Percentiles rank a stretch among this genome's conserved stretches.
These are phyloP conservation scores for Pichia sp. DNA, from an alignment of 1,139 yeast species.

Conservation along the genomic window DNA sequence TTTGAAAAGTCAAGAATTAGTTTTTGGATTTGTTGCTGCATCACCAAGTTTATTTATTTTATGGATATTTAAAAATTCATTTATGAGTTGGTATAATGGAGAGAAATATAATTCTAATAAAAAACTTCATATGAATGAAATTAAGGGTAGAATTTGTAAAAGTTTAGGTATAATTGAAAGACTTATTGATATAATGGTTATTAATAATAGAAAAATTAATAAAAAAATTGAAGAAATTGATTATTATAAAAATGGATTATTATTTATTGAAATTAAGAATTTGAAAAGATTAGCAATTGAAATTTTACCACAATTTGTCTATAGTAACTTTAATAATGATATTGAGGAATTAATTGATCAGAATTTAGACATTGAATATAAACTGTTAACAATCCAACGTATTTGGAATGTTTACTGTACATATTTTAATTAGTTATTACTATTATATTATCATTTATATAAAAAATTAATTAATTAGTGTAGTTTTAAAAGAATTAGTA, in stretches of 20 bases:
- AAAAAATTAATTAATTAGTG: neutral
- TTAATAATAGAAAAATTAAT: neutral
- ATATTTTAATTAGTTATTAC: conserved; percentile 19
- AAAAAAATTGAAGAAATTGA: conserved; percentile 2
- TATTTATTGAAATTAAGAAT: conserved; percentile 52
- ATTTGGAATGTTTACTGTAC: conserved; percentile 50
- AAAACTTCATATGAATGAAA: conserved; percentile 1
- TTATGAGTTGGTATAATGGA: conserved; percentile 13
- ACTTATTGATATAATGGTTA: conserved; percentile 29
- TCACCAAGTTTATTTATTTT: conserved; percentile 69
- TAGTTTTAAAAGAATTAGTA: neutral
- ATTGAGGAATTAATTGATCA: conserved; percentile 44
- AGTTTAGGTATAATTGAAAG: conserved; percentile 56
- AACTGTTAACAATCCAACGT: conserved; percentile 42
- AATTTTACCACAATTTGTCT: conserved; percentile 42
- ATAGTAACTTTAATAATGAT: conserved; percentile 49
- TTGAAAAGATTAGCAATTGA: conserved; percentile 43
- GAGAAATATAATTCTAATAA: neutral
- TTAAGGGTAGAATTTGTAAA: conserved; percentile 34
- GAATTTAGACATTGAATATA: conserved; percentile 30
- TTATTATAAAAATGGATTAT: conserved; percentile 41
- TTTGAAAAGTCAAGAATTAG: conserved; percentile 83
- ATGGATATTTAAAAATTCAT: conserved; percentile 34
- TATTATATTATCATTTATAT: no score
- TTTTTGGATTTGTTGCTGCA: conserved; percentile 84